Evolutionary conservation across 106 monocot species (phyloP).

Genomic region (Posidonia australis): DNA sequence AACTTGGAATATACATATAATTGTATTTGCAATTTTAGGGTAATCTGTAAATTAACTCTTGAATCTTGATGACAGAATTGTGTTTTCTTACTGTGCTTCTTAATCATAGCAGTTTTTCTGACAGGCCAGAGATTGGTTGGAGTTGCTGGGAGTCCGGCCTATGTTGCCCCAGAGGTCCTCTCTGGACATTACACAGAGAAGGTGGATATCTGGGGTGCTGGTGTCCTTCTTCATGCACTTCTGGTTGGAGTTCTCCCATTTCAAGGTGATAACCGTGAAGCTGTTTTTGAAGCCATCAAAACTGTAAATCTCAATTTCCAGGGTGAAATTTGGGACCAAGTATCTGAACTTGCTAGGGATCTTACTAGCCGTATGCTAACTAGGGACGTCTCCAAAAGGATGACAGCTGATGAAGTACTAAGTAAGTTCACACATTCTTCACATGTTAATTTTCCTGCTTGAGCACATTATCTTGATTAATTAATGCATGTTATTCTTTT

Average conservation of each 20-base stretch:
- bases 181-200: constrained; percentile 78
- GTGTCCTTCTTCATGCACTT: constrained; percentile 81
- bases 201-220: constrained; percentile 83
- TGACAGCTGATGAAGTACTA: constrained; percentile 65
- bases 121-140: constrained; percentile 83
- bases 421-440: constrained; percentile 25
- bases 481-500: constrained; percentile 8
- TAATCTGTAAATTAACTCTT: not conserved
- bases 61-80: not conserved
- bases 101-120: not conserved
- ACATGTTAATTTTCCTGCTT: not conserved
- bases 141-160: constrained; percentile 84
- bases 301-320: constrained; percentile 58
- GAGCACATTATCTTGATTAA: not conserved
- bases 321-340: constrained; percentile 36
- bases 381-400: constrained; percentile 58
- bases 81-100: constrained; percentile 4
- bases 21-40: not conserved
- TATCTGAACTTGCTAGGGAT: constrained; percentile 69
- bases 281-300: constrained; percentile 80
- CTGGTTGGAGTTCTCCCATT: constrained; percentile 79
- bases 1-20: not conserved
- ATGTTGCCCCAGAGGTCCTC: constrained; percentile 97
- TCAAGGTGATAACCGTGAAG: constrained; percentile 49
- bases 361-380: constrained; percentile 58